Evolutionary conservation across 305 asterid species (phyloP).

Genomic region (Ajuga reptans): DNA sequence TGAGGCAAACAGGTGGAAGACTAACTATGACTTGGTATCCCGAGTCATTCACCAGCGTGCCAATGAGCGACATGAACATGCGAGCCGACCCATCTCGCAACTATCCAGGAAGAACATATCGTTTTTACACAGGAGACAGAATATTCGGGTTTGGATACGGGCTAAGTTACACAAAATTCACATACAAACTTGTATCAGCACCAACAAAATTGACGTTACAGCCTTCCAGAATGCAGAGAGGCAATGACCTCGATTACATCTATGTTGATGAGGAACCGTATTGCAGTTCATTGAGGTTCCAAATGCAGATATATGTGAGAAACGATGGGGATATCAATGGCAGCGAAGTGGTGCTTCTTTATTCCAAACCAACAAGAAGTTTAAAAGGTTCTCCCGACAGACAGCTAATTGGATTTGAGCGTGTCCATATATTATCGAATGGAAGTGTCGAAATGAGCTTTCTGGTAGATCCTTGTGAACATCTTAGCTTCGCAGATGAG

Average conservation of each 20-base stretch:
- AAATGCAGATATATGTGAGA: conserved; percentile 46
- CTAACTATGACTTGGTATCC: conserved; percentile 87
- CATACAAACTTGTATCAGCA: conserved; percentile 44
- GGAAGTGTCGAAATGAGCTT: conserved; percentile 38
- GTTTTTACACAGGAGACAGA: conserved; percentile 66
- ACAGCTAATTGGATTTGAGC: conserved; percentile 70
- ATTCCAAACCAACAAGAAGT: conserved; percentile 29
- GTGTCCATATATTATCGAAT: conserved; percentile 28
- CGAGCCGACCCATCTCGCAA: conserved; percentile 65
- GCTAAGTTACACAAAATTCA: conserved; percentile 61
- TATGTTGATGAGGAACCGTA: conserved; percentile 38
- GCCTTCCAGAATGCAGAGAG: conserved; percentile 23
- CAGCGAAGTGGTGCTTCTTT: conserved; percentile 56
- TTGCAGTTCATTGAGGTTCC: conserved; percentile 52
- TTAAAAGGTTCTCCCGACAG: conserved; percentile 45
- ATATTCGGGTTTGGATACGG: conserved; percentile 73
- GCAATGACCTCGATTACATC: conserved; percentile 29
- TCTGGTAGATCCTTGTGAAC: conserved; percentile 62
- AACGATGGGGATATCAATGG: conserved; percentile 61
- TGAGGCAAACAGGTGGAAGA: conserved; percentile 85
- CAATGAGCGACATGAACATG: conserved; percentile 90
- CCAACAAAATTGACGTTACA: conserved; percentile 46
- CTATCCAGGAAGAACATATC: conserved; percentile 85
- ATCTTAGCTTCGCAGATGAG: conserved; percentile 70
- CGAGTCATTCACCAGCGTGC: conserved; percentile 62